phyloP scores from a whole-genome alignment of 768 basidiomycete species.

The Lactarius hatsudake region DNA sequence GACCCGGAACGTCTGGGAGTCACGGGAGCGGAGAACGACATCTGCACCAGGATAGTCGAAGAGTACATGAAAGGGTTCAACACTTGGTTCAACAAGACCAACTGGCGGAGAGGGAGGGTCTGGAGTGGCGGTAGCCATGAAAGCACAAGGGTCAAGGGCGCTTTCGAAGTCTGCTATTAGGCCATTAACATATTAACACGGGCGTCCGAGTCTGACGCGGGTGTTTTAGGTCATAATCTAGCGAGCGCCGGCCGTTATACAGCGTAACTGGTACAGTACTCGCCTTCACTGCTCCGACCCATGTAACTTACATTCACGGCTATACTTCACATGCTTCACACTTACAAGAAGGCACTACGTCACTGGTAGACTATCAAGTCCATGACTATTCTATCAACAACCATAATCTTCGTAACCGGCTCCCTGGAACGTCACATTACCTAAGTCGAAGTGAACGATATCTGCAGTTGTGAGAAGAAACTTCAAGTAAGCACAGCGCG shows the following conservation, averaged over 20 bases:
- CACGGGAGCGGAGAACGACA: slow-evolving; percentile 42
- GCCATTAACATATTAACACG: no score
- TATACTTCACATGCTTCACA: no score
- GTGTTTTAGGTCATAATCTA: no score
- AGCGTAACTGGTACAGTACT: no score
- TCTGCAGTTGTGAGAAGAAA: background rate
- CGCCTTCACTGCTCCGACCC: no score
- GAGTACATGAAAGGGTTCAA: background rate
- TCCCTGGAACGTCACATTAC: background rate
- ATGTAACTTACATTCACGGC: no score
- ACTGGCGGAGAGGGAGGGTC: background rate
- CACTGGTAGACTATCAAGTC: background rate
- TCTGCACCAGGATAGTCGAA: slow-evolving; percentile 38
- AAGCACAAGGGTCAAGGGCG: background rate
- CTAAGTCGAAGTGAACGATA: background rate
- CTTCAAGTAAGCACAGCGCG: background rate
- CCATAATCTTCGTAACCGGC: background rate
- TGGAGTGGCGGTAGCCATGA: background rate
- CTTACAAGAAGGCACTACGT: no score
- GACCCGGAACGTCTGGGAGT: slow-evolving; percentile 44
- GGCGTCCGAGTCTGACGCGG: no score
- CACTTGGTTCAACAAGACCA: background rate
- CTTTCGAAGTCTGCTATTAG: background rate
- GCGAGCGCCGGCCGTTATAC: no score
- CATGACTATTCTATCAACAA: background rate